Evolutionary conservation across 495 filamentous ascomycete genomes (phyloP).

Genomic region (Aspergillus nidulans): DNA sequence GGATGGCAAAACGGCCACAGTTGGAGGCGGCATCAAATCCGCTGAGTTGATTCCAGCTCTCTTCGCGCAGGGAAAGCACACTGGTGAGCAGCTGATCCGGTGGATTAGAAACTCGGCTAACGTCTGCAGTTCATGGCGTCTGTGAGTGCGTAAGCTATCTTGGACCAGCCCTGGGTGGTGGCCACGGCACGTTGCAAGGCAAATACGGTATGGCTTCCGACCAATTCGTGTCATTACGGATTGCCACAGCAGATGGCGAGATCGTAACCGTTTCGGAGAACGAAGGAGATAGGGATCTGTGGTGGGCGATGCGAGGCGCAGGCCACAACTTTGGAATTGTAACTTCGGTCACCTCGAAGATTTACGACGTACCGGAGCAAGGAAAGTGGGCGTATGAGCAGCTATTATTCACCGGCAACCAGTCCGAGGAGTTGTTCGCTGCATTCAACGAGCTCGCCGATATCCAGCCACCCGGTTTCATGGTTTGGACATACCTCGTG

Average conservation of each 20-base stretch:
- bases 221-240: conserved; percentile 13
- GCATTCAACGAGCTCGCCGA: conserved; percentile 10
- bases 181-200: conserved; percentile 18
- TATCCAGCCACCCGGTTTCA: conserved; percentile 6
- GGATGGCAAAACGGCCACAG: conserved; percentile 13
- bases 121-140: conserved; percentile 8
- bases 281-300: conserved; percentile 8
- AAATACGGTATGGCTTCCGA: conserved; percentile 14
- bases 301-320: conserved; percentile 19
- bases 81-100: conserved; percentile 6
- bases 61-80: conserved; percentile 15
- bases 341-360: conserved; percentile 17
- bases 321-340: conserved; percentile 22
- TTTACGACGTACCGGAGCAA: conserved; percentile 13
- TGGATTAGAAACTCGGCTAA: not conserved
- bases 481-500: conserved; percentile 5
- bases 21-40: conserved; percentile 17
- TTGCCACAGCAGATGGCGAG: conserved; percentile 15
- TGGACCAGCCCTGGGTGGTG: conserved; percentile 17
- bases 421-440: conserved; percentile 4
- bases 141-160: conserved; percentile 18
- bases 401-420: conserved; percentile 4
- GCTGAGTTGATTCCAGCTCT: conserved; percentile 5
- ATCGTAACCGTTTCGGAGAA: conserved; percentile 4
- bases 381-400: conserved; percentile 12